Conservation (phyloP, 441 rosid species). For the Viola pubescens region DNA sequence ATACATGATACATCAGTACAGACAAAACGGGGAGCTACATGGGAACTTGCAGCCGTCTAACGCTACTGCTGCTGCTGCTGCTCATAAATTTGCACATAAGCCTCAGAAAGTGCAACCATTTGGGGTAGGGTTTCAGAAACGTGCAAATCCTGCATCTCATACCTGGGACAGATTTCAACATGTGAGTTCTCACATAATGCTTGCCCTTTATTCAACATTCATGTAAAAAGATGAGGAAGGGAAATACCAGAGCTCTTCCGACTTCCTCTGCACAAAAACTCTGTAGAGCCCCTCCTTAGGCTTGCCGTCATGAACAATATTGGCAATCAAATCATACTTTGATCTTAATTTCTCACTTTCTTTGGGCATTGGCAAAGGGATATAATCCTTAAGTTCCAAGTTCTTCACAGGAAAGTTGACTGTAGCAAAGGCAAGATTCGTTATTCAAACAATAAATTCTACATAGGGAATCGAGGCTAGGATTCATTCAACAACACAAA, state of each 20-base stretch:
- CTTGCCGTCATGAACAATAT: constrained; percentile 89
- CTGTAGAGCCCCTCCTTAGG: constrained; percentile 83
- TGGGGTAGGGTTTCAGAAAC: constrained; percentile 94
- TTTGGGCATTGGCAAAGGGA: constrained; percentile 66
- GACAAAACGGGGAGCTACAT: background rate
- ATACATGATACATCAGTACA: background rate
- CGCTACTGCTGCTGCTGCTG: constrained; percentile 43
- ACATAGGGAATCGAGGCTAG: too few species aligned
- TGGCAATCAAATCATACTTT: constrained; percentile 84
- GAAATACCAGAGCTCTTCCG: constrained; percentile 80
- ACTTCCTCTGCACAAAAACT: constrained; percentile 90
- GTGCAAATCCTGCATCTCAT: constrained; percentile 94
- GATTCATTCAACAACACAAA: background rate
- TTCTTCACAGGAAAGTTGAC: constrained; percentile 97
- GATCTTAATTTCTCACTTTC: constrained; percentile 53
- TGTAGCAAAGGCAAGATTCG: constrained; percentile 22
- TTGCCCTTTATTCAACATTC: background rate
- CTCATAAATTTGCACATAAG: constrained; percentile 94
- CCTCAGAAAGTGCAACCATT: constrained; percentile 92
- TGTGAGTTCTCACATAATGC: background rate
- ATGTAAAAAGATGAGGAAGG: background rate
- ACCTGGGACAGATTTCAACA: constrained; percentile 37
- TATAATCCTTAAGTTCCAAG: constrained; percentile 85
- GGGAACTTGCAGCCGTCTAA: background rate
- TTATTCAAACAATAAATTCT: too few species aligned